Base-by-base conservation (phyloP, 371 early-diverging fungal species). In the Racocetra persica region DNA sequence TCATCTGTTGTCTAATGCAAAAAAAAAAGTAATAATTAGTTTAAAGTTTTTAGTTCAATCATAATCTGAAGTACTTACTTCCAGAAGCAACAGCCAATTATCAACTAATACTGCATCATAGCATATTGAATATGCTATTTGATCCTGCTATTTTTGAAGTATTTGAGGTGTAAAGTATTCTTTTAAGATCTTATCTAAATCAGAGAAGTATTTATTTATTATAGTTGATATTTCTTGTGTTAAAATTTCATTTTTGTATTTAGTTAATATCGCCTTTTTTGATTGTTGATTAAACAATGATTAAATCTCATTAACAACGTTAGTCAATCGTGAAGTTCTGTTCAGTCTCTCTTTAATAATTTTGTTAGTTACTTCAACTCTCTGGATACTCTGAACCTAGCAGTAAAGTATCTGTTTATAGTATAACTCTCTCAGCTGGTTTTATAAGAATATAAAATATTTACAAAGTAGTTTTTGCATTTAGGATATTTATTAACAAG, bases 81-180 rank as follows among this genome's bases (percentile, higher is more conserved):
- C 14, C 16, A 63, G 32, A 32, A 32, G 32, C 4, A 4, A 1
- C 4, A 32, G 4, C 63, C 2, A 63, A 63, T 63, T 2, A 0
- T 63, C 14, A 63, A 63, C 18, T 63, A 63, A 63, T 63, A 63
- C 11, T 16, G 14, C 18, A 63, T 63, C 18, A 63, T 63, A 63
- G 32, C 6, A 63, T 28, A 63, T 28, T 63, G 7, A 63, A 5
- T 63, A 0, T 1, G 4, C 32, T 14, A 63, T 63, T 63, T 63
- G 32, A 63, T 32, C 14, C 0, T 2, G 2, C 32, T 63, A 16
- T 32, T 63, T 63, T 18, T 63, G 14, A 63, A 63, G 18, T 28
- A 63, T 63, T 63, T 63, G 16, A 3, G 14, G 13, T 14, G 0
- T 63, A 16, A 63, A 14, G 3, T 11, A 63, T 63, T 63, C 11